Evolutionary conservation across 1,284 basidiomycete genomes (phyloP).

Genomic region (Nidula niveotomentosa): DNA sequence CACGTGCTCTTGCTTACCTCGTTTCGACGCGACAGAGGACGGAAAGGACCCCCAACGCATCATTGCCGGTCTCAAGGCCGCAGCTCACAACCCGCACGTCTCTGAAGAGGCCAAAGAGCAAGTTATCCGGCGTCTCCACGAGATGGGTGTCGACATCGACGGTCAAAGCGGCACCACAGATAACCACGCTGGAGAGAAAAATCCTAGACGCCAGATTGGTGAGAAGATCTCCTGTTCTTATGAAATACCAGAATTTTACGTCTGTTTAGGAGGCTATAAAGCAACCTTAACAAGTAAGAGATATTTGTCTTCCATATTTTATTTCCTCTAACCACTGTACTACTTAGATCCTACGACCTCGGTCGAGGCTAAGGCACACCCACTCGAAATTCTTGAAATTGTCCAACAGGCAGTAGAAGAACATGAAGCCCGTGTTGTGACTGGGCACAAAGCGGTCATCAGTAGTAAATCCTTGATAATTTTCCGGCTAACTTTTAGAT

Average conservation of each 20-base stretch:
- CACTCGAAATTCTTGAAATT: neutral
- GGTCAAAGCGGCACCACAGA: neutral
- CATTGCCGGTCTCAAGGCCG: slow-evolving; percentile 30
- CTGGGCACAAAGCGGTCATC: no score
- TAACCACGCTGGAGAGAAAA: neutral
- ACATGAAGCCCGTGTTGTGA: no score
- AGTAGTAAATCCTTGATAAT: neutral
- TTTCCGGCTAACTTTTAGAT: neutral
- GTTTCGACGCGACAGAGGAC: neutral
- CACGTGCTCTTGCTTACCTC: neutral
- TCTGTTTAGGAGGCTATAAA: slow-evolving; percentile 1
- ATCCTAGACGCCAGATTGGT: neutral
- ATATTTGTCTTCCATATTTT: neutral
- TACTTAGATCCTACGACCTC: neutral
- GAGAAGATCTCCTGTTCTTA: neutral
- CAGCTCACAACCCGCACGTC: slow-evolving; percentile 44
- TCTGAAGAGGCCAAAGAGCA: slow-evolving; percentile 51
- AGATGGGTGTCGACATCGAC: slow-evolving; percentile 23
- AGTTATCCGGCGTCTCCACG: slow-evolving; percentile 42
- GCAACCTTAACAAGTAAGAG: neutral
- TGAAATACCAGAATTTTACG: neutral
- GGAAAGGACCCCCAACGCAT: slow-evolving; percentile 24
- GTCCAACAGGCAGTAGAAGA: no score
- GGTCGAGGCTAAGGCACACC: neutral
- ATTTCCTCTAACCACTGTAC: neutral